Base-by-base conservation (phyloP, 305 asterid species). In the Vinca major region DNA sequence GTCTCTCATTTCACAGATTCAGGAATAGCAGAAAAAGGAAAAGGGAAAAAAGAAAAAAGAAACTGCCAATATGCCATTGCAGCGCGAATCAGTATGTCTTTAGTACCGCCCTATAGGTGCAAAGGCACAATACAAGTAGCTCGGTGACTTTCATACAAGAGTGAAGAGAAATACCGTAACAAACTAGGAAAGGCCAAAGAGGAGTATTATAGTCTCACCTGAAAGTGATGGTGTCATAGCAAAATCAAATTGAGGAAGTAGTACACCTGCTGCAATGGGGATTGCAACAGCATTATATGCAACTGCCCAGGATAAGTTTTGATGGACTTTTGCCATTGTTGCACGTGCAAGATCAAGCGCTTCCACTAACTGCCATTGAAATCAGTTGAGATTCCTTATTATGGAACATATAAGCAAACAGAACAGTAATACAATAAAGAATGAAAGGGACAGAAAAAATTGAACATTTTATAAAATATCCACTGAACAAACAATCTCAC, bases 161-260 rank as follows among this genome's bases (percentile, higher is more conserved):
- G 40, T 53, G 61, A 55, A 4, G 5, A 36, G 57, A 63, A 41
- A 57, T 19, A 53, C 54, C 20, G 14, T 7, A 19, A 61, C 9
- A 49, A 70, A 19, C 19, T 2, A 53, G 40, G 52, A 63, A 68
- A 63, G 48, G 17, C n/a, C n/a, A n/a, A n/a, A n/a, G n/a, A n/a
- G 51, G 56, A 11, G 7, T 33, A 44, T 68, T 8, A 41, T 41
- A 11, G n/a, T 48, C 52, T 48, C 48, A 88, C 98, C 99, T 75
- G 99, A 91, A 73, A 93, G 84, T 4, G 99, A 93, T 69, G 99
- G 99, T 12, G 99, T 89, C 97, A 93, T 89, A 49, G 99, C 99
- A 73, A 93, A 89, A 82, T 93, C 96, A 62, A 87, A 89, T 74
- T 84, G 78, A 55, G 99, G 99, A 80, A 93, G 97, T 45, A 91